Percentiles rank a stretch among this genome's conserved stretches.
Conservation (phyloP, 441 rosid genomes). For the Erodium chrysanthum region DNA sequence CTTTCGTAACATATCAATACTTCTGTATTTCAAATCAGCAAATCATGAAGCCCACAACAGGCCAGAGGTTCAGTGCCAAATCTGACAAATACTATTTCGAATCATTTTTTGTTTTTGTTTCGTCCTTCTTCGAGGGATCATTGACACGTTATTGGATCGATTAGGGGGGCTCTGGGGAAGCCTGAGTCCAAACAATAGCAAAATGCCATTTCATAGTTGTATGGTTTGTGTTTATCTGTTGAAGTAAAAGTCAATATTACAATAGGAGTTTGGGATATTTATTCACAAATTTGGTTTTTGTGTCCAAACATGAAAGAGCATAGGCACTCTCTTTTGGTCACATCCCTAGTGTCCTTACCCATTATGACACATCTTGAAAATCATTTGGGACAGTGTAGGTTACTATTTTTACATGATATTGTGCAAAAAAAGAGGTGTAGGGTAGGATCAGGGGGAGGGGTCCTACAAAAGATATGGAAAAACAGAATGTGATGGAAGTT, state of each 20-base stretch:
- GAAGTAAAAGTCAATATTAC: neutral
- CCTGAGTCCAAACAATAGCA: neutral
- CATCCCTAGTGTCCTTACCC: neutral
- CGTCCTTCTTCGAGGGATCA: too few species aligned
- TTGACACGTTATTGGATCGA: neutral
- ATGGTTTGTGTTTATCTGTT: neutral
- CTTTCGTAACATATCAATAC: neutral
- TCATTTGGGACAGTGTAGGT: neutral
- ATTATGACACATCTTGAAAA: neutral
- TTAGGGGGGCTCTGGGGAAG: neutral
- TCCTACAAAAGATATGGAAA: slow-evolving; percentile 22
- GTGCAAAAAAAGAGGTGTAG: neutral
- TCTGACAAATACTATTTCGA: neutral
- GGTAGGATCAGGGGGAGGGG: slow-evolving; percentile 18
- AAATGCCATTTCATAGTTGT: neutral
- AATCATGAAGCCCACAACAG: neutral
- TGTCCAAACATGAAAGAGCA: neutral
- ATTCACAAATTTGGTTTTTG: neutral
- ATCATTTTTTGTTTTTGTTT: neutral
- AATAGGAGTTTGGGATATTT: neutral
- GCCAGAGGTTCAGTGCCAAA: neutral
- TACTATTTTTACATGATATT: neutral
- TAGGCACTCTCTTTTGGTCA: neutral
- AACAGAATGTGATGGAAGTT: slow-evolving; percentile 30
- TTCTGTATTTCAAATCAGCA: neutral